phyloP scores from a whole-genome alignment of 108 stramenopile genomes.

The Asterionellopsis glacialis region DNA sequence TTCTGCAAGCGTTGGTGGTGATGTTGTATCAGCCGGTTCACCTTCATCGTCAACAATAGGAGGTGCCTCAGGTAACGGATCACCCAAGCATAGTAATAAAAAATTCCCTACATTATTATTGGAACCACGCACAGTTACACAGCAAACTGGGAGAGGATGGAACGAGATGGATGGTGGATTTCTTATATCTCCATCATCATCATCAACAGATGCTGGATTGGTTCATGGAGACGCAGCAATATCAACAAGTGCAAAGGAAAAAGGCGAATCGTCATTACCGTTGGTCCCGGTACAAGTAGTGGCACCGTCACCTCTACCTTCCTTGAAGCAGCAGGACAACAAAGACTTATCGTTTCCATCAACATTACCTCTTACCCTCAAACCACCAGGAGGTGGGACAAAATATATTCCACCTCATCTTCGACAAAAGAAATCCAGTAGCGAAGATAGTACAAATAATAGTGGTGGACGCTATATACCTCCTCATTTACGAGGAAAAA shows the following conservation, averaged over 20 bases:
- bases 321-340: too few relatives aligned
- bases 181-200: conserved; percentile 10
- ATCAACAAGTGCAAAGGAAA: too few relatives aligned
- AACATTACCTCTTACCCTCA: too few relatives aligned
- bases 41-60: neutral
- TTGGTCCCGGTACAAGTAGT: too few relatives aligned
- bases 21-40: conserved; percentile 10
- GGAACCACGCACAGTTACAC: neutral
- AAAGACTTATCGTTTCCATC: too few relatives aligned
- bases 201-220: neutral
- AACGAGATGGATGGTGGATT: conserved; percentile 1
- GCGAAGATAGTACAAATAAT: neutral
- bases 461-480: neutral
- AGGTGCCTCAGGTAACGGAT: neutral
- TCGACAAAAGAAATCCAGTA: conserved; percentile 23
- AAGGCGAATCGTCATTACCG: too few relatives aligned
- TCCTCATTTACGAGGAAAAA: neutral
- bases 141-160: neutral
- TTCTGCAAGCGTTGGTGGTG: neutral
- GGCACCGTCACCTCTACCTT: too few relatives aligned
- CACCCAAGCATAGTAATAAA: neutral
- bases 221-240: too few relatives aligned
- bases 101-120: neutral
- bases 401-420: conserved; percentile 54
- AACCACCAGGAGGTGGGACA: too few relatives aligned